phyloP scores from a whole-genome alignment of 2,329 filamentous ascomycete species.

The Dothideomycetidae sp. region DNA sequence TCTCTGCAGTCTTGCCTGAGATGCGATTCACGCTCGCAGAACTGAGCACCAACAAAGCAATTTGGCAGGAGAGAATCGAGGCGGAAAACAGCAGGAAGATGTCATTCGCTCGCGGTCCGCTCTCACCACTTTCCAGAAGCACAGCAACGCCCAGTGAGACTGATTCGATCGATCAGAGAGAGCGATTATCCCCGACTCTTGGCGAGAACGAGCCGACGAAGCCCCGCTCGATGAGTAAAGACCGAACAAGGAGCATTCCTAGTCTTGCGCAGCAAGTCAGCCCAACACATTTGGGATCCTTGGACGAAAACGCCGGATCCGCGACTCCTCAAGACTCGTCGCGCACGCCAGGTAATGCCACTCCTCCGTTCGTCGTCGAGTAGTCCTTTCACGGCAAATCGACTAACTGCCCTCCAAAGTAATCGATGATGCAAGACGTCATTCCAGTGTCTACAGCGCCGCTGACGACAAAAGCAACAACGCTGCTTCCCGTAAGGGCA shows the following conservation, averaged over 20 bases:
- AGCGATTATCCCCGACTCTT: slow-evolving; percentile 8
- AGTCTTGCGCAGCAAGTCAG: slow-evolving; percentile 4
- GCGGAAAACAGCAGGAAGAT: slow-evolving; percentile 42
- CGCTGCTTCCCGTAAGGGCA: slow-evolving; percentile 20
- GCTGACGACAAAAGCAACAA: slow-evolving; percentile 18
- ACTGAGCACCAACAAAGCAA: slow-evolving; percentile 58
- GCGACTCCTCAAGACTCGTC: slow-evolving; percentile 4
- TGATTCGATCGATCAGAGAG: slow-evolving; percentile 11
- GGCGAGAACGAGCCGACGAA: slow-evolving; percentile 7
- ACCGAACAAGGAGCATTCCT: slow-evolving; percentile 4
- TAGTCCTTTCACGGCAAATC: slow-evolving; percentile 1
- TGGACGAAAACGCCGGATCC: slow-evolving; percentile 7
- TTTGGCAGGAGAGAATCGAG: slow-evolving; percentile 56
- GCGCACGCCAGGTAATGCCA: slow-evolving; percentile 8
- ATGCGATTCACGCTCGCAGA: slow-evolving; percentile 77
- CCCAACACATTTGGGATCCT: slow-evolving; percentile 2
- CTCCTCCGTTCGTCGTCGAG: slow-evolving; percentile 2
- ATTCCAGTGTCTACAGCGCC: slow-evolving; percentile 12
- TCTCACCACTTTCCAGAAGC: slow-evolving; percentile 11
- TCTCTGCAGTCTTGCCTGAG: slow-evolving; percentile 70
- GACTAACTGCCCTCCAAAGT: slow-evolving; percentile 9
- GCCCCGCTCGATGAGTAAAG: background rate
- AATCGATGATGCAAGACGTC: slow-evolving; percentile 6
- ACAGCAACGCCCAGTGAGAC: slow-evolving; percentile 10
- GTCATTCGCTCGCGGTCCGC: slow-evolving; percentile 19